Evolutionary conservation across 495 filamentous ascomycete species (phyloP), one percentile per base, ranked within the genome.

Genomic region (Neurospora sp.): DNA sequence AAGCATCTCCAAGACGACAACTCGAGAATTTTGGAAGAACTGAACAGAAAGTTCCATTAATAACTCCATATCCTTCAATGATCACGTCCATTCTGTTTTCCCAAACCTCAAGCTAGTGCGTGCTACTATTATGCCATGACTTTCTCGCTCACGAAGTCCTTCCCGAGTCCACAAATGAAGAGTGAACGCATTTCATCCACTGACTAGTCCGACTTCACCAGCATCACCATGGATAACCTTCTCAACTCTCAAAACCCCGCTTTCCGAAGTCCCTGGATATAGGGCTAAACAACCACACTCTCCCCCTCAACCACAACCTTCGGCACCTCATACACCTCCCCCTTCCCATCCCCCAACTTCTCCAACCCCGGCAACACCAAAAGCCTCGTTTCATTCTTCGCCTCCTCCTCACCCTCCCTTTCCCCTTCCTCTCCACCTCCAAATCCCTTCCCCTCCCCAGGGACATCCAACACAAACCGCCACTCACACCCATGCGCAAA

Each of bases 401-500:
- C 21, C 3, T 6, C n/a, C 48, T 10, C 28, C 28, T 3, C 28
- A 9, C 28, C 54, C 2, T 2, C 15, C 24, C 13, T 24, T 3
- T 31, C 48, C 13, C 10, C 45, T 21, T 34, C 54, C 28, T 10
- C 15, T 0, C 5, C 28, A 17, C 6, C 15, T 8, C 6, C 24
- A 13, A 1, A 0, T 3, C n/a, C n/a, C 9, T 21, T 5, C 9
- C 9, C n/a, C 24, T 34, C 7, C 24, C 13, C 54, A 59, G 24
- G 13, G 0, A 5, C 15, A 19, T 66, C 54, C 19, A 66, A 34
- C 17, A 73, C 42, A 71, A 82, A 80, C 28, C 69, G 71, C 73
- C 79, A 82, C 34, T 80, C 80, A 9, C 72, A 75, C 4, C 79
- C 79, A 39, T 81, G 78, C 8, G 82, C 83, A 36, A 83, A 77